These are phyloP conservation scores for Emergomyces orientalis DNA, from an alignment of 2,329 filamentous ascomycete species.

Conservation along the genomic window DNA sequence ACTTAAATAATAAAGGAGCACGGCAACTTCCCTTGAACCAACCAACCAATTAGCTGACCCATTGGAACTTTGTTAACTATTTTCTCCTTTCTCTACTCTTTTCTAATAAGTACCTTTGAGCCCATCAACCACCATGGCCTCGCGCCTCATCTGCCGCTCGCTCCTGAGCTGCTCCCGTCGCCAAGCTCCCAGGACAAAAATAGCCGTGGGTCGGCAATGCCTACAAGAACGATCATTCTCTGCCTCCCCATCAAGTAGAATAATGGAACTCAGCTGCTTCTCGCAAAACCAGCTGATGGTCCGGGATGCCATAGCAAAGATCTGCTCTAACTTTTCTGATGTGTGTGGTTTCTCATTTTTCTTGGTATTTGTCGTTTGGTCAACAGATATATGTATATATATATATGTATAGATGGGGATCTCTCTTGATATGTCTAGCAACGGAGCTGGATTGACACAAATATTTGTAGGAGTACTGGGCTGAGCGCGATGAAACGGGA, in stretches of 20 bases:
- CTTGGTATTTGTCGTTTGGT: conserved; percentile 3
- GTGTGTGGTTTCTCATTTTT: conserved; percentile 16
- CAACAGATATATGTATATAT: background rate
- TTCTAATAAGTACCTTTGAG: background rate
- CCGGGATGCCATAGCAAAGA: conserved; percentile 56
- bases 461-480: conserved; percentile 56
- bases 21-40: background rate
- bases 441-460: background rate
- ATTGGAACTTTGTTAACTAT: background rate
- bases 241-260: conserved; percentile 23
- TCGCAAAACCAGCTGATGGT: conserved; percentile 64
- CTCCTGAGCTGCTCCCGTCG: background rate
- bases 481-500: conserved; percentile 59
- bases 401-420: background rate
- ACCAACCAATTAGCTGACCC: background rate
- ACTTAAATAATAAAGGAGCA: background rate
- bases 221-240: conserved; percentile 23
- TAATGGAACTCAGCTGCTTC: conserved; percentile 68
- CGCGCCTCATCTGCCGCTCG: conserved; percentile 7
- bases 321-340: conserved; percentile 63
- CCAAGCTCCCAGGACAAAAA: background rate
- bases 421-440: too few species aligned
- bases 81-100: background rate
- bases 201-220: background rate
- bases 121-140: conserved; percentile 8